Base-by-base conservation (phyloP, 2,329 filamentous ascomycete genomes). In the Didymella pinodella region DNA sequence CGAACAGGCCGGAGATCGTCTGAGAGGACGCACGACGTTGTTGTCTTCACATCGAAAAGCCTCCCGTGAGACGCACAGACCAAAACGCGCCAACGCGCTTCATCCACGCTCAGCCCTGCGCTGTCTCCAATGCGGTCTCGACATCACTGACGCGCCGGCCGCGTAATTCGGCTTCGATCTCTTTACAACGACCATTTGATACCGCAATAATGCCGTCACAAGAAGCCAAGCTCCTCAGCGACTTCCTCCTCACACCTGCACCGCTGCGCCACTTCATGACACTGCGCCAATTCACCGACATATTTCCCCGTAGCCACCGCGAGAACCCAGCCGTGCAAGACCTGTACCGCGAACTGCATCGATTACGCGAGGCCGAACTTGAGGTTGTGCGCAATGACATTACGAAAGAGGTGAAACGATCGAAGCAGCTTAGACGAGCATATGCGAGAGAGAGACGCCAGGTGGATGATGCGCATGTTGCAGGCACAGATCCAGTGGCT, bases 321-420 rank as follows among this genome's bases (percentile, higher is more conserved):
- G 80, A 83, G 25, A 89, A 88, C 46, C 85, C 90, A 0, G 87
- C 89, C 55, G 83, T 94, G 47, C 86, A 87, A 56, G 81, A 83
- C 0, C 82, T 97, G 5, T 96, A 96, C 74, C 87, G 90, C 47
- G 90, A 95, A 74, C 83, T 96, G 2, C 90, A 95, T 69, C 84
- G 88, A 59, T 86, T 93, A 72, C 87, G 92, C 54, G 87, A 88
- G 61, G 83, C 84, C 47, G 81, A 90, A 11, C 84, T 92, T 53
- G 90, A 94, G 67, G 75, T 80, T 4, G 88, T 96, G 14, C 83
- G 86, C 52, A 79, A 70, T 75, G 90, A 86, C 66, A 90, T 93
- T 57, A 82, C 83, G 7, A 78, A 79, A n/a, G 90, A 93, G 75
- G 83, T 85, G 47, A 85, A 83, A 68, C 81, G 83, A 31, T 88